Evolutionary conservation across 441 rosid species (phyloP).

Genomic region (Brassica hybrid): DNA sequence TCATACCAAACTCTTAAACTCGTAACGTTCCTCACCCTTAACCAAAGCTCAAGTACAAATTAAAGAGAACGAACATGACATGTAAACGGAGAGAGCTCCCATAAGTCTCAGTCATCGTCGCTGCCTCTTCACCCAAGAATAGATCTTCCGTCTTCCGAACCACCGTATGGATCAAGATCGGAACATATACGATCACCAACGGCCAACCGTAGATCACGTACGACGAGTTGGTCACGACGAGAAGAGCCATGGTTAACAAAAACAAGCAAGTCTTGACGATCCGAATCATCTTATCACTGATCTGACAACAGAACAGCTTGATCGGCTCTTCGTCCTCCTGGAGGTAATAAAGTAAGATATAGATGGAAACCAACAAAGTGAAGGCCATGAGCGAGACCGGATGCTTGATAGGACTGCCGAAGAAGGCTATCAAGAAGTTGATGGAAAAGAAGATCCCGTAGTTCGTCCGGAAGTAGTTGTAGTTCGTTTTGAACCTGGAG

Average conservation of each 20-base stretch:
- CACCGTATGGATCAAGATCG: slow-evolving; percentile 59
- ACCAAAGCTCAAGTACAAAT: slow-evolving; percentile 23
- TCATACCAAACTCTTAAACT: background rate
- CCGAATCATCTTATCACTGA: slow-evolving; percentile 45
- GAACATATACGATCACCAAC: slow-evolving; percentile 49
- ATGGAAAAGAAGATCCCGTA: slow-evolving; percentile 49
- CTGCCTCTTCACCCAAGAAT: slow-evolving; percentile 54
- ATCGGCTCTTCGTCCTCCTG: slow-evolving; percentile 49
- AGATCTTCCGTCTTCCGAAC: slow-evolving; percentile 68
- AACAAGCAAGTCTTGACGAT: background rate
- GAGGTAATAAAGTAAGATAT: slow-evolving; percentile 64
- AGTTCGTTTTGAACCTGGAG: slow-evolving; percentile 49
- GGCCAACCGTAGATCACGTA: slow-evolving; percentile 39
- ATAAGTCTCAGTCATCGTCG: slow-evolving; percentile 19
- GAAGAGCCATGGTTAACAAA: slow-evolving; percentile 49
- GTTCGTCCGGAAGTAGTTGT: slow-evolving; percentile 56
- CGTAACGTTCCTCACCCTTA: background rate
- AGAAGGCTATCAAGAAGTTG: slow-evolving; percentile 43
- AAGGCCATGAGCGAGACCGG: slow-evolving; percentile 65
- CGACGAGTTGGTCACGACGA: slow-evolving; percentile 56
- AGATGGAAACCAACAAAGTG: slow-evolving; percentile 50
- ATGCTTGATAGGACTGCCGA: slow-evolving; percentile 57
- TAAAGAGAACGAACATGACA: background rate
- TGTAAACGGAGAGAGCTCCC: background rate
- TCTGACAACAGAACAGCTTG: slow-evolving; percentile 47